Percentiles rank a stretch among this genome's conserved stretches.
phyloP scores from a whole-genome alignment of 2,329 filamentous ascomycete species.

The Amylocarpus encephaloides region DNA sequence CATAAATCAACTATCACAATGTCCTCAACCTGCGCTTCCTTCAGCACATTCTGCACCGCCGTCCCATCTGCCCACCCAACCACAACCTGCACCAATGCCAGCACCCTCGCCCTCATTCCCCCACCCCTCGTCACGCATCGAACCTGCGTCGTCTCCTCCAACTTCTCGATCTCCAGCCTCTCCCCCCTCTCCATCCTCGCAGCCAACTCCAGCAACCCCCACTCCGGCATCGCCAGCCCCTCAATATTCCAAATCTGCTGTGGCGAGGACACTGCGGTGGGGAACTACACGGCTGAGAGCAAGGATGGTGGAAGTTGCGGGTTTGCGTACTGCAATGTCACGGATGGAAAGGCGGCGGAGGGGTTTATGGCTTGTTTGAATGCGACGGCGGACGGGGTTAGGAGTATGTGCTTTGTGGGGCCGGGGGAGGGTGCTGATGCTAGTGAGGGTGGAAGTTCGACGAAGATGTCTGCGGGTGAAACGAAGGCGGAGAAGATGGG shows the following conservation, averaged over 20 bases:
- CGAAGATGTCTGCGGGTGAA: too few relatives aligned
- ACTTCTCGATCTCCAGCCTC: not conserved
- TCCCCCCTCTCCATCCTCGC: not conserved
- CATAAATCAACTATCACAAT: not conserved
- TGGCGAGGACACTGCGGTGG: not conserved
- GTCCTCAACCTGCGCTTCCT: not conserved
- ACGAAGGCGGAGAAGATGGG: too few relatives aligned
- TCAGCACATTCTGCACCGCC: not conserved
- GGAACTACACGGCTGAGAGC: not conserved
- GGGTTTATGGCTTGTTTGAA: constrained; percentile 7
- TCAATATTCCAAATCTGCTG: constrained; percentile 4
- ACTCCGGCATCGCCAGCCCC: not conserved
- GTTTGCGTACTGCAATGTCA: constrained; percentile 5
- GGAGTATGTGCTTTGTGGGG: not conserved
- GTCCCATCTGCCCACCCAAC: not conserved
- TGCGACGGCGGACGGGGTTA: not conserved
- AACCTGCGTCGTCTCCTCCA: constrained; percentile 2
- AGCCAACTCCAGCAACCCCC: not conserved
- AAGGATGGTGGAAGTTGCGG: not conserved
- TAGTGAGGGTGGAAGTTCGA: too few relatives aligned
- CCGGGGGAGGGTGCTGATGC: not conserved
- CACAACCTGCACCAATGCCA: not conserved
- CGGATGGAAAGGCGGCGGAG: not conserved
- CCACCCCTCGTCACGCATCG: not conserved
- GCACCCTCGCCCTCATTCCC: not conserved